phyloP scores from a whole-genome alignment of 2,329 filamentous ascomycete genomes.

The Fusarium neocosmosporiellum region DNA sequence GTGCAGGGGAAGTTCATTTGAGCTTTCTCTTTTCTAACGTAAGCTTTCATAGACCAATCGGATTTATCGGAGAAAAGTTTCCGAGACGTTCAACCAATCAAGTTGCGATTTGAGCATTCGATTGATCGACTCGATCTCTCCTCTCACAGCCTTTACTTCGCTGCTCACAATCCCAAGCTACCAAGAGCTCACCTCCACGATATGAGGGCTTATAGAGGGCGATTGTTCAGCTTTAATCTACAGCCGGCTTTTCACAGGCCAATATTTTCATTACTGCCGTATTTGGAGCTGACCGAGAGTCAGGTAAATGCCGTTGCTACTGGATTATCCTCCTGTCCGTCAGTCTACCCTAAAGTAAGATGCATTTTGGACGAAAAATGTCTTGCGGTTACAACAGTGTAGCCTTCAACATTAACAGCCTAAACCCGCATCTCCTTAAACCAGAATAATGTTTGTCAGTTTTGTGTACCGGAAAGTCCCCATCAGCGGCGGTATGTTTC shows the following conservation, averaged over 20 bases:
- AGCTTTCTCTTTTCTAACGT: not conserved
- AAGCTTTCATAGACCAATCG: not conserved
- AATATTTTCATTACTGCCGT: not conserved
- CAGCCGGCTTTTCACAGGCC: rapidly evolving
- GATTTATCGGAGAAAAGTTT: not conserved
- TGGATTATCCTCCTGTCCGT: not conserved
- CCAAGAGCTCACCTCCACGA: not conserved
- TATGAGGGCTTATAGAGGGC: too few relatives aligned
- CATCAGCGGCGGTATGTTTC: not conserved
- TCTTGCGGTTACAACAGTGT: not conserved
- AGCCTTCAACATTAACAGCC: not conserved
- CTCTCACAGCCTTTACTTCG: too few relatives aligned
- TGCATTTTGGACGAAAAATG: not conserved
- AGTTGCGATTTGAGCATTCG: not conserved
- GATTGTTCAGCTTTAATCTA: rapidly evolving
- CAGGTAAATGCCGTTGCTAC: rapidly evolving
- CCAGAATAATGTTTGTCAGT: not conserved
- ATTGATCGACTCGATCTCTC: not conserved
- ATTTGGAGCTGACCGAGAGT: rapidly evolving
- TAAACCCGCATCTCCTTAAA: not conserved
- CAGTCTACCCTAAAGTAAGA: not conserved
- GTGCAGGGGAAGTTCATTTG: not conserved
- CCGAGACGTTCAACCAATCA: not conserved
- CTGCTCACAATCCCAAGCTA: too few relatives aligned
- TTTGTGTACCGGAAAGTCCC: not conserved